A percentile compares a stretch with the other conserved stretches of the same genome.
These are phyloP conservation scores for Globisporangium recalcitrans DNA, from an alignment of 352 stramenopile species.

Conservation along the genomic window DNA sequence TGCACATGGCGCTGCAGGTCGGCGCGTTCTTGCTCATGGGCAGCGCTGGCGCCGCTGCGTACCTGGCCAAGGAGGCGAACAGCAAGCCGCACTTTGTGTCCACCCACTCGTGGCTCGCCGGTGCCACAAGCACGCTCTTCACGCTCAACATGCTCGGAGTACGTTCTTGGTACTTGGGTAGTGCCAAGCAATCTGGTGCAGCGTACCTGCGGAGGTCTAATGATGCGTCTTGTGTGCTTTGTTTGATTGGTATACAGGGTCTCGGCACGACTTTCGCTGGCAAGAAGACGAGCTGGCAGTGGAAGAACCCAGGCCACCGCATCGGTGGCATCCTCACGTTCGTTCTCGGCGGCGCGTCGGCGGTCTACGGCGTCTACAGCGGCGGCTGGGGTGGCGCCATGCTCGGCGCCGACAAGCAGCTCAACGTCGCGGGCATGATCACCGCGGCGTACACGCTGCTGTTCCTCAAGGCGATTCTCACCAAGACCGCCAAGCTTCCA, in stretches of 20 bases:
- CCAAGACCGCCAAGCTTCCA: conserved; percentile 12
- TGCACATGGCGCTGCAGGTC: conserved; percentile 46
- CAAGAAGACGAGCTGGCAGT: conserved; percentile 65
- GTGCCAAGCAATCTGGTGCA: too few relatives aligned
- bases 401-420: conserved; percentile 43
- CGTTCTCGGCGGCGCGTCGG: conserved; percentile 31
- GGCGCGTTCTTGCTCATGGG: conserved; percentile 43
- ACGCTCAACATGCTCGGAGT: conserved; percentile 58
- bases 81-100: conserved; percentile 64
- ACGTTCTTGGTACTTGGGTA: too few relatives aligned
- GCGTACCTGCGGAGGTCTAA: not conserved
- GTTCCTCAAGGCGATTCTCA: conserved; percentile 34
- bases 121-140: conserved; percentile 33
- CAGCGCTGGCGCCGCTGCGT: conserved; percentile 34
- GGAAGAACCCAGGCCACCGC: conserved; percentile 63
- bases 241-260: conserved; percentile 28
- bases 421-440: conserved; percentile 36
- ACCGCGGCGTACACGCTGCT: conserved; percentile 38
- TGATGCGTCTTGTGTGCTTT: not conserved
- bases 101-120: conserved; percentile 69
- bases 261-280: conserved; percentile 46
- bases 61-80: conserved; percentile 52
- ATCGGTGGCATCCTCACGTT: conserved; percentile 51
- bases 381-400: conserved; percentile 40
- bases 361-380: conserved; percentile 53